Base-by-base conservation (phyloP, 2,329 filamentous ascomycete species). In the Decorospora gaudefroyi region DNA sequence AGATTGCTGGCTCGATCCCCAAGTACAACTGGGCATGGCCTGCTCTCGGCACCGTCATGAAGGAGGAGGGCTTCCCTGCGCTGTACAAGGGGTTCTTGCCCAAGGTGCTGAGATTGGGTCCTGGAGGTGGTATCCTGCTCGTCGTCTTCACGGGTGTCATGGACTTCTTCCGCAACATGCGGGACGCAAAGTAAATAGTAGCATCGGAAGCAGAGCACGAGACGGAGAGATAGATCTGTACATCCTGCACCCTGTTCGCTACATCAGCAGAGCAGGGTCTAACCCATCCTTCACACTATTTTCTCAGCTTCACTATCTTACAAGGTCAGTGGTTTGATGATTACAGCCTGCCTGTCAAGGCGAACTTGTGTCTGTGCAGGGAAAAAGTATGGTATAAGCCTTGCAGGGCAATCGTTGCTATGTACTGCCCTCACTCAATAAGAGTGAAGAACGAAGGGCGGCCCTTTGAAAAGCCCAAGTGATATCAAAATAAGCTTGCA, bases 21-120 rank as follows among this genome's bases (percentile, higher is more conserved):
- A 99, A 99, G 81, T 99, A 99, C 78, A 96, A 97, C 82, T 99
- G 93, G 93, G 93, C 93, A 21, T 96, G 86, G 82, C 88, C 90
- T 32, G 85, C 90, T 15, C 78, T 96, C 36, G 85, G 81, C 43
- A 93, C 88, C 6, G 89, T 99, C 49, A 85, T 90, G 74, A 89
- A 83, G 75, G 93, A 99, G 76, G 93, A 99, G 74, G 93, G 93
- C 4, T 92, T 96, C 69, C 75, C 74, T 33, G 93, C 93, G 26
- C 78, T 99, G 48, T 99, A 99, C 81, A 99, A 97, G 81, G 93
- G 93, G 11, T 99, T 99, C 80, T 67, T 93, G 52, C 93, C 93
- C 59, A 99, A 99, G 82, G 93, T 96, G 23, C 78, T 95, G 53
- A 78, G 88, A 74, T 70, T 87, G 55, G 84, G 86, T 49, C 87